Evolutionary conservation across 169 alveolate species (phyloP).

Genomic region (Theileria orientalis): DNA sequence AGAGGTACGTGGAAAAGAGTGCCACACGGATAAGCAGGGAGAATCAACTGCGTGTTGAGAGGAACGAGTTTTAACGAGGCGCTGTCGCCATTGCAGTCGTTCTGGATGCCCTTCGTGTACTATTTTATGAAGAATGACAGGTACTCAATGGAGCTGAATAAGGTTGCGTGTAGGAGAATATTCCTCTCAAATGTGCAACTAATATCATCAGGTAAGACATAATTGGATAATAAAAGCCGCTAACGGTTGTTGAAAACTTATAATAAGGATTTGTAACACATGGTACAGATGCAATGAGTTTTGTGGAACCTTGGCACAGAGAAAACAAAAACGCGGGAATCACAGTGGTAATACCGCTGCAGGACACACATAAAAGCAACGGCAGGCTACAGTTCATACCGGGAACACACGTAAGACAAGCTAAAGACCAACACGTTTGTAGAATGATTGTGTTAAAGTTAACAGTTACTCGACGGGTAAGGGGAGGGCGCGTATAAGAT

Average conservation of each 20-base stretch:
- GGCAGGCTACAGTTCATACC: constrained; percentile 62
- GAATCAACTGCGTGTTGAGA: constrained; percentile 43
- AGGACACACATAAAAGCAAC: constrained; percentile 18
- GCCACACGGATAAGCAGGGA: constrained; percentile 5
- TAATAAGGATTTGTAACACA: background rate
- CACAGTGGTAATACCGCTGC: constrained; percentile 38
- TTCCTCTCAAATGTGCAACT: constrained; percentile 42
- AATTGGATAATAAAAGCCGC: too few relatives aligned
- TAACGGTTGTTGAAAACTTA: background rate
- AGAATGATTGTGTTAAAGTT: background rate
- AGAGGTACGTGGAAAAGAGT: constrained; percentile 22
- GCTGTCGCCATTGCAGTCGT: constrained; percentile 43
- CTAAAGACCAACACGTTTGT: background rate
- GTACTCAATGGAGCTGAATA: background rate
- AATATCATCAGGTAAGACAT: constrained; percentile 38
- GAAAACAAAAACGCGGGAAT: constrained; percentile 42
- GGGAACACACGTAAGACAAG: constrained; percentile 27
- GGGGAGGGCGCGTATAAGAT: background rate
- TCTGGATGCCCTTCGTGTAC: constrained; percentile 59
- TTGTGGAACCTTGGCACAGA: constrained; percentile 62
- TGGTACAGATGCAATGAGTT: constrained; percentile 56
- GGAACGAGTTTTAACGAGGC: constrained; percentile 44
- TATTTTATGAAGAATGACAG: constrained; percentile 20
- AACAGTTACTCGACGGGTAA: background rate
- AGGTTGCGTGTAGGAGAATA: constrained; percentile 11